Evolutionary conservation across 768 basidiomycete species (phyloP).

Genomic region (Trametes meyenii): DNA sequence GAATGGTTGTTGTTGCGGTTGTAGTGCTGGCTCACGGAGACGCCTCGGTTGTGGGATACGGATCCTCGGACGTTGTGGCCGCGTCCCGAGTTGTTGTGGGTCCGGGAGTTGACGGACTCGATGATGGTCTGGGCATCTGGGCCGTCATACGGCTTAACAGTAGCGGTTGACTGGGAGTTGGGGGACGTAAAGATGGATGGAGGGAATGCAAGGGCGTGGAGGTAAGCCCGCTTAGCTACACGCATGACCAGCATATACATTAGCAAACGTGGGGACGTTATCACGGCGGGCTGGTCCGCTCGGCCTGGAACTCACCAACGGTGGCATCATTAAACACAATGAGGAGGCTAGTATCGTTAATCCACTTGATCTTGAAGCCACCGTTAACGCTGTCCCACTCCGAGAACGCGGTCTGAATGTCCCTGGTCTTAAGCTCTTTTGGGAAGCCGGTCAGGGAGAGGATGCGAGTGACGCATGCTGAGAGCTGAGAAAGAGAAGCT

Average conservation of each 20-base stretch:
- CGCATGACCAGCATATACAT: slow-evolving; percentile 6
- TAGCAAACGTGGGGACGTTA: not conserved
- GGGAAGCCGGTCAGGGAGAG: slow-evolving; percentile 91
- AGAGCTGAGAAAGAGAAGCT: slow-evolving; percentile 76
- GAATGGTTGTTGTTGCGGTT: slow-evolving; percentile 27
- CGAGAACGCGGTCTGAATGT: slow-evolving; percentile 88
- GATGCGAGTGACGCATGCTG: slow-evolving; percentile 95
- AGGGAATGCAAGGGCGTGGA: slow-evolving; percentile 83
- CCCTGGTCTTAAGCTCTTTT: slow-evolving; percentile 95
- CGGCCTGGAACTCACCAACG: slow-evolving; percentile 65
- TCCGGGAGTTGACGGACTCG: slow-evolving; percentile 78
- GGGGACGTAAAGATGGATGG: slow-evolving; percentile 68
- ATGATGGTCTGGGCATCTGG: slow-evolving; percentile 89
- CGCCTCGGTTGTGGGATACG: slow-evolving; percentile 34
- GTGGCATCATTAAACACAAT: slow-evolving; percentile 93
- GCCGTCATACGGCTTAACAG: slow-evolving; percentile 91
- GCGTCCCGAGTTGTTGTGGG: slow-evolving; percentile 62
- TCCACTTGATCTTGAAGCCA: slow-evolving; percentile 99
- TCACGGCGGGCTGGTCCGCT: not conserved
- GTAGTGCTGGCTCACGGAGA: slow-evolving; percentile 29
- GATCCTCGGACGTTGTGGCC: slow-evolving; percentile 65
- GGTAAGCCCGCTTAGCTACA: slow-evolving; percentile 93
- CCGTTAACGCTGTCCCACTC: slow-evolving; percentile 87
- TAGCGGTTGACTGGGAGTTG: slow-evolving; percentile 52
- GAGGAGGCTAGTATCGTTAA: slow-evolving; percentile 92